phyloP scores from a whole-genome alignment of 768 basidiomycete species.

The Tulasnella sp. region DNA sequence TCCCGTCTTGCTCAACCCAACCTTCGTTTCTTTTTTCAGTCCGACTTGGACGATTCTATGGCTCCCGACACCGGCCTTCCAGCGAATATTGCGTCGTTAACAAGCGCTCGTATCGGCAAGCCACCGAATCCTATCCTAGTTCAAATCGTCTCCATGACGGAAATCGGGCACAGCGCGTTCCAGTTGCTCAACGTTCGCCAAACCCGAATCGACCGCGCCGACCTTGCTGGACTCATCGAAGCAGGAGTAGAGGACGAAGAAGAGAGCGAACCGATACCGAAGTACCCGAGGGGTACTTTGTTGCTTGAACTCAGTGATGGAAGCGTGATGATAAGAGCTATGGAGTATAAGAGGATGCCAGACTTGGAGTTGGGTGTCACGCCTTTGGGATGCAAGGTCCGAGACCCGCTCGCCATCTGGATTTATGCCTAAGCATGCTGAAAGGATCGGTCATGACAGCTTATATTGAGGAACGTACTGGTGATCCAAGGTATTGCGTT shows the following conservation, averaged over 20 bases:
- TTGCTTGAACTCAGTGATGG: constrained; percentile 77
- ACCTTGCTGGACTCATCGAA: constrained; percentile 51
- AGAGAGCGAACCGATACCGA: constrained; percentile 73
- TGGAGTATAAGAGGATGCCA: constrained; percentile 70
- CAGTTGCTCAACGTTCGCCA: constrained; percentile 66
- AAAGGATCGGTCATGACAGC: constrained; percentile 41
- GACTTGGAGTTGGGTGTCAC: constrained; percentile 70
- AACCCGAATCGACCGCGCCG: constrained; percentile 60
- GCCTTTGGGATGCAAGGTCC: constrained; percentile 77
- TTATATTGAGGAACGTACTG: constrained; percentile 64
- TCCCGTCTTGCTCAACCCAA: background rate
- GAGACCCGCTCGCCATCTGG: background rate
- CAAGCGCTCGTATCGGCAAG: constrained; percentile 3
- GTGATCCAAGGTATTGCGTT: constrained; percentile 70
- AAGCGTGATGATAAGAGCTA: constrained; percentile 58
- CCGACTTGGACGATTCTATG: constrained; percentile 70
- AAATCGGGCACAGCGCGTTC: constrained; percentile 82
- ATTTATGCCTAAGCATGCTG: background rate
- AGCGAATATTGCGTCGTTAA: constrained; percentile 39
- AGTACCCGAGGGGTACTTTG: constrained; percentile 78
- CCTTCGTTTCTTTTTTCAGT: constrained; percentile 36
- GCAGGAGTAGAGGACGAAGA: constrained; percentile 54
- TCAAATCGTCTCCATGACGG: constrained; percentile 72
- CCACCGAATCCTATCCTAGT: constrained; percentile 46
- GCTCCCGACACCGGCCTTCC: constrained; percentile 66